These are phyloP conservation scores for Phylloporus sp. DNA, from an alignment of 768 basidiomycete genomes.

Conservation along the genomic window DNA sequence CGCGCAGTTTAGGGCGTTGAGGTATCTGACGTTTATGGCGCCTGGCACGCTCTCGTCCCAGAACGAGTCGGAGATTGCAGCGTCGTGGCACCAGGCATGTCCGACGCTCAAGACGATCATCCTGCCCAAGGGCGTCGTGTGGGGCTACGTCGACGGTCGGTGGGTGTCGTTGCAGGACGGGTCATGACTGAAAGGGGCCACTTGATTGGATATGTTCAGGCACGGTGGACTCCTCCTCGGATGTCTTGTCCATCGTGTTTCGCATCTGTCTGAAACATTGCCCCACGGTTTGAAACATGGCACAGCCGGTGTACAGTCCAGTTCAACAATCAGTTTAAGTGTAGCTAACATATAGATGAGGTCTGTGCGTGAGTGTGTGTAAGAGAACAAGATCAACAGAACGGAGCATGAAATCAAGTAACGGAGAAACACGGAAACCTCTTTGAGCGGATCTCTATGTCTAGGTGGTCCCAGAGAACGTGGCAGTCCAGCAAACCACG, in stretches of 20 bases:
- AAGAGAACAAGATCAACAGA: constrained; percentile 23
- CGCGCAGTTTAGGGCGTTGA: constrained; percentile 39
- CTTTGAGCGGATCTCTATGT: constrained; percentile 16
- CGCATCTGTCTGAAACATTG: not conserved
- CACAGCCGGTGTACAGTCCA: not conserved
- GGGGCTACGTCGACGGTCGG: constrained; percentile 40
- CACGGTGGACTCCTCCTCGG: not conserved
- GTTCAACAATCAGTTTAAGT: not conserved
- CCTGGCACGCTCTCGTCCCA: constrained; percentile 26
- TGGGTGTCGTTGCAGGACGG: constrained; percentile 24
- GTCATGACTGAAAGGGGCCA: not conserved
- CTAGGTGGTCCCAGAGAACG: constrained; percentile 11
- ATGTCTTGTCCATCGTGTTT: not conserved
- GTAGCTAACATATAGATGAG: constrained; percentile 25
- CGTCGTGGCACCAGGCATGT: constrained; percentile 53
- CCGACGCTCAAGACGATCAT: constrained; percentile 63
- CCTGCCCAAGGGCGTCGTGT: constrained; percentile 57
- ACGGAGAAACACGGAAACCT: not conserved
- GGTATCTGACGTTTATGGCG: constrained; percentile 61
- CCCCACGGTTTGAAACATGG: not conserved
- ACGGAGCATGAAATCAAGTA: constrained; percentile 2
- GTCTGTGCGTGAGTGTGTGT: constrained; percentile 15
- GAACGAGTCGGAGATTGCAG: constrained; percentile 51
- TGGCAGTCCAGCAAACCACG: constrained; percentile 8
- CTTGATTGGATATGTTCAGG: not conserved